Evolutionary conservation across 352 stramenopile genomes (phyloP), one percentile per base, ranked within the genome.

Genomic region (Globisporangium paddicum): DNA sequence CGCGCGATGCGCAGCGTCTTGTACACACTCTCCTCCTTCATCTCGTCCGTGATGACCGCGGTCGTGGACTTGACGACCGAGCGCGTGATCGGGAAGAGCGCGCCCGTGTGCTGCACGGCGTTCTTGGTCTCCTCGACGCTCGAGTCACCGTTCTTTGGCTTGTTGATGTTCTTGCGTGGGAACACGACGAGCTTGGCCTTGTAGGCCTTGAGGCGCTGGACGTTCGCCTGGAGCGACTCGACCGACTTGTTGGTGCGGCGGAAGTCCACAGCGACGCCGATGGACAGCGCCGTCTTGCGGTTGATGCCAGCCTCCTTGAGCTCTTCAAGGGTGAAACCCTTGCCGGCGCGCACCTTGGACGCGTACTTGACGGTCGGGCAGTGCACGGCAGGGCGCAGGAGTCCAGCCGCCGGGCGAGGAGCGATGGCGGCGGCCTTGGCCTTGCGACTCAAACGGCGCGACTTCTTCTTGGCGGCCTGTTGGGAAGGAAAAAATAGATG

Each of bases 101-200:
- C 54, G 37, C 84, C 84, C 21, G 76, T 82, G 70, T 97, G 65
- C 83, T 99, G 94, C 63, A 93, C 86, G 50, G 94, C 91, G 64
- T 92, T 93, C 71, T 93, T 83, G 63, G 87, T 96, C 75, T 98
- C 90, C 64, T 96, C 90, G 35, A 76, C 70, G 30, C 87, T 72
- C 52, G 94, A 90, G 82, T 99, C 92, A 63, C 92, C 95, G 60
- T 95, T 88, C 93, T 98, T 98, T 58, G 88, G 75, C 85, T 98
- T 98, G 75, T 93, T 96, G 57, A 94, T 72, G 77, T 86, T 90
- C 81, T 98, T 98, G 83, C 96, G 96, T 63, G 97, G 96, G 93
- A 99, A 99, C 58, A 99, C 84, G 60, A 99, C 90, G 46, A 99
- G 86, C 72, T 98, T 99, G 57, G 82, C 78, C 85, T 99, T 98